Evolutionary conservation across 2,329 filamentous ascomycete species (phyloP).

Genomic region (Cordyceps tenuipes): DNA sequence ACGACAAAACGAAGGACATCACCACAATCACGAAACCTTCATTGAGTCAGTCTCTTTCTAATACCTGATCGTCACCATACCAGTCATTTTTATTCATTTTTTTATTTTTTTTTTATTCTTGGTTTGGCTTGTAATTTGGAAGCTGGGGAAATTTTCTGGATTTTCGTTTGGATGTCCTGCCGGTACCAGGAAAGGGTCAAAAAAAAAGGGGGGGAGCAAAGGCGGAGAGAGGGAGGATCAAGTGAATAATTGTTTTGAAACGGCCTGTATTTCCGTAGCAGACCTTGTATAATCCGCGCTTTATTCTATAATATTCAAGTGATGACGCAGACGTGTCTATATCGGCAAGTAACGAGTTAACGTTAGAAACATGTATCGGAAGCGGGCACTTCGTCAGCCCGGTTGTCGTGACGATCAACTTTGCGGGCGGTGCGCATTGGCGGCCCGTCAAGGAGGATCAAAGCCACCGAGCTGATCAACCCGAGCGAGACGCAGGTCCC

Average conservation of each 20-base stretch:
- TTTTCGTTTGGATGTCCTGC: not conserved
- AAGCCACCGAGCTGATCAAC: too few relatives aligned
- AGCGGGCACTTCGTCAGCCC: not conserved
- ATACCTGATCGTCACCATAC: conserved; percentile 3
- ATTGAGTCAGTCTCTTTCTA: conserved; percentile 8
- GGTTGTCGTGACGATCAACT: not conserved
- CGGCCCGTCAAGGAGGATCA: too few relatives aligned
- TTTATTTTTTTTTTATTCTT: too few relatives aligned
- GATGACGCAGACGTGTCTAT: not conserved
- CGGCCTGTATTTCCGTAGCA: not conserved
- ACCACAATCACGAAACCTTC: not conserved
- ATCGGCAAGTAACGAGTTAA: not conserved
- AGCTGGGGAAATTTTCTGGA: not conserved
- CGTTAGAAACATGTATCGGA: not conserved
- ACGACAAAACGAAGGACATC: not conserved
- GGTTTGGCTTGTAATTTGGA: not conserved
- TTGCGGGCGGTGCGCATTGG: too few relatives aligned
- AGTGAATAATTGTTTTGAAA: not conserved
- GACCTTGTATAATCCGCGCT: not conserved
- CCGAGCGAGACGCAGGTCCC: too few relatives aligned
- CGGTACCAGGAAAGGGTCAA: too few relatives aligned
- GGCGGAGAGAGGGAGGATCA: not conserved
- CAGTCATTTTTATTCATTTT: not conserved
- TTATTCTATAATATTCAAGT: not conserved
- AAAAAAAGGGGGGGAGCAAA: not conserved